Percentiles rank a stretch among this genome's conserved stretches.
These are phyloP conservation scores for Thraustochytrium striatum DNA, from an alignment of 352 stramenopile genomes.

Conservation along the genomic window DNA sequence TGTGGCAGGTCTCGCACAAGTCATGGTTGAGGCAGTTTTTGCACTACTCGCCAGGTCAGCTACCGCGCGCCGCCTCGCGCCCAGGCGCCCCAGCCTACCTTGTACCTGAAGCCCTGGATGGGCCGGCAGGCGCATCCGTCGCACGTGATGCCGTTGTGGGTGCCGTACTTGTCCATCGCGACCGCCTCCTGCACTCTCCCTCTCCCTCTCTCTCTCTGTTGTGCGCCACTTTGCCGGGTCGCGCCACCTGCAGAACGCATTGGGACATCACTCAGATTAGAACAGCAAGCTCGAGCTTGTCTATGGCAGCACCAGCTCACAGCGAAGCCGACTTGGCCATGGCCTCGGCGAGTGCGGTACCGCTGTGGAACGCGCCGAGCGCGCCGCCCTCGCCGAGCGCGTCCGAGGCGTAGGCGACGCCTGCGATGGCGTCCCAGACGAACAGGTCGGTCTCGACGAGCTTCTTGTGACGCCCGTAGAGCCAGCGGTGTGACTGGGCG, in stretches of 20 bases:
- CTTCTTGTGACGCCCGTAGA: too few species aligned
- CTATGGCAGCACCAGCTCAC: not conserved
- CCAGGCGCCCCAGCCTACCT: not conserved
- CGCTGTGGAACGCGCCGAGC: too few species aligned
- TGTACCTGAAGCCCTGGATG: conserved; percentile 40
- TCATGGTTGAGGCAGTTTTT: conserved; percentile 42
- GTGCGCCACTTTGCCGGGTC: not conserved
- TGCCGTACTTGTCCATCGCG: conserved; percentile 43
- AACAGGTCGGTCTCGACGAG: too few species aligned
- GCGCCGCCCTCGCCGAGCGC: too few species aligned
- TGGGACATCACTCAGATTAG: not conserved
- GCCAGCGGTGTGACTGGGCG: too few species aligned
- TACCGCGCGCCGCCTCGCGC: not conserved
- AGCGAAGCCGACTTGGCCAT: not conserved
- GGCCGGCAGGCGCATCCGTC: conserved; percentile 29
- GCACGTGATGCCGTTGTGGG: conserved; percentile 42
- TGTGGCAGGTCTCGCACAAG: conserved; percentile 37
- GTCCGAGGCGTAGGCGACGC: too few species aligned
- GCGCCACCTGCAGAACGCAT: not conserved
- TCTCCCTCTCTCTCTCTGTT: not conserved
- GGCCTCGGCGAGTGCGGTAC: not conserved
- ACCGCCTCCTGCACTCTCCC: not conserved
- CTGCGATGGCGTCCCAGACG: too few species aligned
- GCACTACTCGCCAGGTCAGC: not conserved
- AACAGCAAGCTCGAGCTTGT: not conserved